Conservation (phyloP, 768 basidiomycete genomes). For the Polyporus arcularius region DNA sequence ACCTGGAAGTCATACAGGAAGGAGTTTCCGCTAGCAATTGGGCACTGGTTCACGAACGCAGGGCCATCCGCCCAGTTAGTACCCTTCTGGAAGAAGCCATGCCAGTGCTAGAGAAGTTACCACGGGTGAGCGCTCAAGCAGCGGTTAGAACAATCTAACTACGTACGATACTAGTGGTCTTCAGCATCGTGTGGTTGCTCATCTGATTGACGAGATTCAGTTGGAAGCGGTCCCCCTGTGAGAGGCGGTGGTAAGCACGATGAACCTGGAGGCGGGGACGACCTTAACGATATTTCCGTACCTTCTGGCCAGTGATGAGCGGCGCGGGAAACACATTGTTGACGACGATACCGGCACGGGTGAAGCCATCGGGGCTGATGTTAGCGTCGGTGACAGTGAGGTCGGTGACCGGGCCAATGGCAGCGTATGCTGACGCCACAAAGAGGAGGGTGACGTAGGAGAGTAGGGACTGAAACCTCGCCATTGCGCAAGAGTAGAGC, state of each 20-base stretch:
- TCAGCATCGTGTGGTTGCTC: constrained; percentile 22
- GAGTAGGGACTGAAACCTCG: constrained; percentile 15
- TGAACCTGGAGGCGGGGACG: no score
- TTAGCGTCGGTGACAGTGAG: constrained; percentile 17
- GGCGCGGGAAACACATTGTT: constrained; percentile 22
- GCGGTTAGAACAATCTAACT: neutral
- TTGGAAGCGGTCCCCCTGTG: constrained; percentile 24
- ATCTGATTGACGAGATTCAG: constrained; percentile 22
- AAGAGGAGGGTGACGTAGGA: constrained; percentile 8
- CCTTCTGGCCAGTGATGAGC: constrained; percentile 21
- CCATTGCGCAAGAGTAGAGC: neutral
- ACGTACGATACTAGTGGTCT: constrained; percentile 21
- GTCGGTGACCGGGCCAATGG: constrained; percentile 19
- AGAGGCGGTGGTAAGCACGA: neutral
- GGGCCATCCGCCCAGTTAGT: constrained; percentile 47
- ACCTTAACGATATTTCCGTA: neutral
- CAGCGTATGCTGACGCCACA: constrained; percentile 4
- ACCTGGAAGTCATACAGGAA: constrained; percentile 41
- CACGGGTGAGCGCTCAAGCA: neutral
- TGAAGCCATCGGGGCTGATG: constrained; percentile 32
- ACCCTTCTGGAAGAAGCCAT: constrained; percentile 45
- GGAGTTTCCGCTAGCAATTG: constrained; percentile 36
- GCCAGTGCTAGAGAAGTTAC: constrained; percentile 37
- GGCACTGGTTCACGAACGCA: constrained; percentile 44
- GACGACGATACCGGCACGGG: constrained; percentile 21